Evolutionary conservation across 2,329 filamentous ascomycete species (phyloP), one percentile per base, ranked within the genome.

Genomic region (Blastomyces silverae): DNA sequence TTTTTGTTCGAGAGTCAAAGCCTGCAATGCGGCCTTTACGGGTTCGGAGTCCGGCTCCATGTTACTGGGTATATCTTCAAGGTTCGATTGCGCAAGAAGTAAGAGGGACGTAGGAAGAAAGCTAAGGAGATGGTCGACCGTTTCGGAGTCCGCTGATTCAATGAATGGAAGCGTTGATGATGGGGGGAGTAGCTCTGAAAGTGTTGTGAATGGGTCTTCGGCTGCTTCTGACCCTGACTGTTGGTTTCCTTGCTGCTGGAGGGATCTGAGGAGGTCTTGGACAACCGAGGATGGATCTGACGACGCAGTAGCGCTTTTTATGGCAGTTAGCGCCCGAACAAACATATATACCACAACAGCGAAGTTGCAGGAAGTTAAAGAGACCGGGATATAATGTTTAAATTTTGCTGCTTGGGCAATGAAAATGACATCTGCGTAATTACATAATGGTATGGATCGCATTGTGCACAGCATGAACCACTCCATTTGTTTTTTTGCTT

Each of bases 221-320:
- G 88, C 75, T 31, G 76, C 70, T 69, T 77, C 79, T 61, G 78
- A 75, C 69, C 81, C 79, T 67, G 76, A 72, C 75, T 67, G 75
- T 75, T 68, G 79, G 75, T 81, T 81, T 66, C 86, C 84, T 73
- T 87, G 85, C 64, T 88, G 85, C 61, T 68, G 64, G 17, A 97
- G 81, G 3, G 93, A 96, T 67, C 89, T 86, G 71, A 97, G 84
- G 76, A 99, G 92, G 78, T 93, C 92, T 73, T 91, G 89, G 69
- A 97, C 91, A 67, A 90, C 86, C 52, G 86, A 84, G 64, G 88
- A 87, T 72, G 92, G 87, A 78, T 96, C 89, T 77, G 83, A 79
- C 68, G 81, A 80, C 66, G 83, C 81, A 70, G 84, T 82, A 72
- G 82, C 84, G 80, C 87, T 90, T 71, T 69, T 69, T 68, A 72